phyloP scores from a whole-genome alignment of 2,329 filamentous ascomycete genomes.

The Pseudocercospora crystallina region DNA sequence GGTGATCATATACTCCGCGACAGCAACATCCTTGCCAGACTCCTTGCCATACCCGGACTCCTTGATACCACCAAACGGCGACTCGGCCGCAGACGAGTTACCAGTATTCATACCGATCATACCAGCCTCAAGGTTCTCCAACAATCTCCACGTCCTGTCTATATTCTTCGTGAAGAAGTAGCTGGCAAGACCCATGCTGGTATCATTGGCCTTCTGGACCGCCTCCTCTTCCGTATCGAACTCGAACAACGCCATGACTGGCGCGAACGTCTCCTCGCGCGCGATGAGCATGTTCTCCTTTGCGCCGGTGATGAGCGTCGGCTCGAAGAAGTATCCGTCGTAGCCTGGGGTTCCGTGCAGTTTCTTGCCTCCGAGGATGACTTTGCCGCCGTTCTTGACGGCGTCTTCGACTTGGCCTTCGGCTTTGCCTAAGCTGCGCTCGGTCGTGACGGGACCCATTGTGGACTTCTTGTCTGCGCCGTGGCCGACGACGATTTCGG shows the following conservation, averaged over 20 bases:
- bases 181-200: constrained; percentile 63
- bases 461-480: constrained; percentile 58
- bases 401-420: constrained; percentile 61
- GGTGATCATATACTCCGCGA: constrained; percentile 60
- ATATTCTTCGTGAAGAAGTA: constrained; percentile 70
- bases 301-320: constrained; percentile 63
- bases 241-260: constrained; percentile 61
- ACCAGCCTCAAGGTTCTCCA: constrained; percentile 67
- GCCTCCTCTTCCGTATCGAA: constrained; percentile 68
- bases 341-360: constrained; percentile 41
- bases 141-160: constrained; percentile 63
- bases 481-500: constrained; percentile 60
- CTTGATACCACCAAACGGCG: constrained; percentile 68
- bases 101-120: constrained; percentile 62
- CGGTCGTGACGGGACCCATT: constrained; percentile 61
- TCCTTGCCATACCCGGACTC: constrained; percentile 69
- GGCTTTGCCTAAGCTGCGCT: constrained; percentile 57
- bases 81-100: constrained; percentile 65
- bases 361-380: constrained; percentile 61
- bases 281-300: constrained; percentile 57
- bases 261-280: constrained; percentile 65
- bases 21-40: constrained; percentile 64
- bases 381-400: constrained; percentile 59
- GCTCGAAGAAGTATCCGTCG: constrained; percentile 68
- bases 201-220: constrained; percentile 60